These are phyloP conservation scores for Yarrowia porcina DNA, from an alignment of 805 yeast species.

Conservation along the genomic window DNA sequence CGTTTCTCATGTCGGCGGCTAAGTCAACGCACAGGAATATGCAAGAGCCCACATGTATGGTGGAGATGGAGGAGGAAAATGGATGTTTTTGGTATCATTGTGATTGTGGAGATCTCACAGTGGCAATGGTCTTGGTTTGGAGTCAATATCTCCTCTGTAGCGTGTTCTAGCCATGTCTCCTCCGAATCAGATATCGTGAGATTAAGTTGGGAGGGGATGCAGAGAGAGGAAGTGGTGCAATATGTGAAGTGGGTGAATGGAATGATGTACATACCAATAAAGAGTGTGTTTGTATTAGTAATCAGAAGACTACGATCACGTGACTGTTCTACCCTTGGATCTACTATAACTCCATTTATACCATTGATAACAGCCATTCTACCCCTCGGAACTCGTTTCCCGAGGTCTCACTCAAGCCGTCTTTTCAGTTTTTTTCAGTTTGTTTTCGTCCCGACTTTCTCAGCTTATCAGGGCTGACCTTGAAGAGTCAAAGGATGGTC, in stretches of 20 bases:
- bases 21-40: neutral
- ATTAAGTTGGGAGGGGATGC: neutral
- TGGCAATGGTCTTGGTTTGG: too few species aligned
- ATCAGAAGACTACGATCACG: too few species aligned
- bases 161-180: neutral
- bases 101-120: neutral
- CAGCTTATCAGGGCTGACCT: too few species aligned
- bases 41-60: neutral
- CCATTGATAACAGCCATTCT: too few species aligned
- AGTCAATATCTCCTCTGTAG: neutral
- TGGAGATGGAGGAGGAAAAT: neutral
- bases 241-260: neutral
- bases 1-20: conserved; percentile 5
- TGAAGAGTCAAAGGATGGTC: too few species aligned
- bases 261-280: neutral
- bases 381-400: too few species aligned
- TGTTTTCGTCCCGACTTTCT: too few species aligned
- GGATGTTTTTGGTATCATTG: neutral
- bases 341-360: too few species aligned
- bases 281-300: too few species aligned
- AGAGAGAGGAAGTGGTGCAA: neutral
- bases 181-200: neutral
- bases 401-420: too few species aligned
- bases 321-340: too few species aligned
- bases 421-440: too few species aligned